Percentiles rank a stretch among this genome's conserved stretches.
phyloP scores from a whole-genome alignment of 331 rosid species.

The Acacia pycnantha region DNA sequence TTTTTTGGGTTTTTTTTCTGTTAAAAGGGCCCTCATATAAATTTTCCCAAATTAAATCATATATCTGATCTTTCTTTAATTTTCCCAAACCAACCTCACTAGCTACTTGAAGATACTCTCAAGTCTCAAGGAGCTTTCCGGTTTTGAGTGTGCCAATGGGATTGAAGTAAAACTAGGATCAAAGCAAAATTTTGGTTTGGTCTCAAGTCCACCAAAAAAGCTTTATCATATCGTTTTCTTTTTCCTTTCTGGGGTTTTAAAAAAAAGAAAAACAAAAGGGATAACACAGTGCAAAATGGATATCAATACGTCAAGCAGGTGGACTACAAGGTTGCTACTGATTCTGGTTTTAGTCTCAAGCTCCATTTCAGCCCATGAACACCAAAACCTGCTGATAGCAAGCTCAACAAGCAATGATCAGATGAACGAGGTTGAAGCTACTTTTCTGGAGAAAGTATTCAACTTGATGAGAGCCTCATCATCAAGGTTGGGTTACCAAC shows the following conservation, averaged over 20 bases:
- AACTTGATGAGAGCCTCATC: slow-evolving; percentile 44
- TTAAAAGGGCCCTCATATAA: too few species aligned
- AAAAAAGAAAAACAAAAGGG: neutral
- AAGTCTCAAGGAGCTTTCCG: neutral
- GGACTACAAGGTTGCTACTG: neutral
- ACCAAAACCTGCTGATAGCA: neutral
- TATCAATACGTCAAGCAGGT: neutral
- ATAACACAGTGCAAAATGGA: neutral
- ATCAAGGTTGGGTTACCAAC: slow-evolving; percentile 34
- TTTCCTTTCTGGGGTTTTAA: neutral
- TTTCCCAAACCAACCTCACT: neutral
- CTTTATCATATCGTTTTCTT: neutral
- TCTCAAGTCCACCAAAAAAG: neutral
- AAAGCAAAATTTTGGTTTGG: neutral
- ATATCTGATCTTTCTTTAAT: neutral
- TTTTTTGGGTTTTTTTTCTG: too few species aligned
- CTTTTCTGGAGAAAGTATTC: slow-evolving; percentile 21
- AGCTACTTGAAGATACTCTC: neutral
- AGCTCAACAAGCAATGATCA: neutral
- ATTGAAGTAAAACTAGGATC: neutral
- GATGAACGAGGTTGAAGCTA: neutral
- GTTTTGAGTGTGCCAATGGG: neutral
- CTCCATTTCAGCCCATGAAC: slow-evolving; percentile 16
- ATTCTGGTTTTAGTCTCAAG: slow-evolving; percentile 1
- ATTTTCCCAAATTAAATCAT: too few species aligned